Base-by-base conservation (phyloP, 768 basidiomycete genomes). In the Rhodotorula graminis region DNA sequence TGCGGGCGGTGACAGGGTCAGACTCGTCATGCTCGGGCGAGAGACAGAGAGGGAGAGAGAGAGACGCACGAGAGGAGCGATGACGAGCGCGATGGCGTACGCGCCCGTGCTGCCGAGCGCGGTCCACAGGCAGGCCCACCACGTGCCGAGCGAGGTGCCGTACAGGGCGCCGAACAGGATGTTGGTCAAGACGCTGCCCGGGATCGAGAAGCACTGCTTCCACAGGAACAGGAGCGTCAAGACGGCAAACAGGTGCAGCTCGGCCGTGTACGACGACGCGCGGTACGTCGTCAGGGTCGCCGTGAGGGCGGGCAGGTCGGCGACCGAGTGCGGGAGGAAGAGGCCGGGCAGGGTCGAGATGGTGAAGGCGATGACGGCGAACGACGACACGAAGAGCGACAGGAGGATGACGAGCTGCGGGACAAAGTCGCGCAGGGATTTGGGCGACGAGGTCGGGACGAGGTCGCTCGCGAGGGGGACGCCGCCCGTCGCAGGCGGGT, bases 201-300 rank as follows among this genome's bases (percentile, higher is more conserved):
- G 79, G 29, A 78, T 77, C 31, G 73, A 76, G 61, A 79, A 79
- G 46, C 75, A 74, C 71, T 79, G 79, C 64, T 79, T 79, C 70
- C 72, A 79, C 40, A 78, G 64, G 69, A 79, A 78, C 19, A 79
- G 67, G 11, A 73, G 47, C 2, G 73, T 61, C 7, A 78, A 65
- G 46, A 79, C 79, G 57, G 62, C 50, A 40, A 77, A 71, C 27
- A 78, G 72, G 67, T 79, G 79, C 21, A 68, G 37, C 52, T 71
- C 75, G 65, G 73, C 77, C 47, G 58, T 3, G 60, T 42, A 69
- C 11, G 71, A 76, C 42, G 72, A 74, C 19, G 71, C 50, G 44
- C 75, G 72, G 69, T 79, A 79, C 21, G 62, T 63, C 46, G 71
- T 58, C 0, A 79, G 60, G 1, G 71, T 65, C 8, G 53, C 37